A percentile compares a stretch with the other conserved stretches of the same genome.
Conservation (phyloP, 306 rosid species). For the Acacia melanoxylon region DNA sequence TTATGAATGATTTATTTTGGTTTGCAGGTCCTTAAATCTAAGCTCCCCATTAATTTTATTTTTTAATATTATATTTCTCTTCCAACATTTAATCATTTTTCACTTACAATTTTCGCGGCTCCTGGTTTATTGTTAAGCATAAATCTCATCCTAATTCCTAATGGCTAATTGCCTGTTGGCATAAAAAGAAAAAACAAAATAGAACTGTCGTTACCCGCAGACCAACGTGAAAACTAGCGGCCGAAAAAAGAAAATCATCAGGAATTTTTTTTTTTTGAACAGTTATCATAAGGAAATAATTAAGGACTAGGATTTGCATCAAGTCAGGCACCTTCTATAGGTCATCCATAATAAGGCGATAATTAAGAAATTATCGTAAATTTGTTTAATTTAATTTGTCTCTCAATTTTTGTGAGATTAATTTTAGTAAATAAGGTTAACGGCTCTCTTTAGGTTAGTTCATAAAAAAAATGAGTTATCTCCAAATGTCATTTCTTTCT, state of each 20-base stretch:
- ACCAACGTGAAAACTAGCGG: background rate
- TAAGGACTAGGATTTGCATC: background rate
- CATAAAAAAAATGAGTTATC: background rate
- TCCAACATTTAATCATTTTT: background rate
- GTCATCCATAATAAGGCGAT: background rate
- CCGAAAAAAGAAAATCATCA: background rate
- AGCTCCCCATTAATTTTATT: too few species aligned
- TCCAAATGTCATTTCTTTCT: background rate
- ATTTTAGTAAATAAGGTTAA: background rate
- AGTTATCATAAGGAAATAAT: background rate
- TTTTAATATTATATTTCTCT: too few species aligned
- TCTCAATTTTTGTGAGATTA: background rate
- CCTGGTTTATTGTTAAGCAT: background rate
- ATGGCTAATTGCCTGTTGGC: background rate
- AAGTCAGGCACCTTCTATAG: background rate
- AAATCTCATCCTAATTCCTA: background rate
- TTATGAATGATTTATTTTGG: too few species aligned
- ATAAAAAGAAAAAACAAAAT: too few species aligned
- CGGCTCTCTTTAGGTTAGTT: background rate
- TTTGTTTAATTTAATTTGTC: background rate
- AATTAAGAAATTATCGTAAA: background rate
- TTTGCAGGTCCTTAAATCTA: too few species aligned
- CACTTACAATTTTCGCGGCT: background rate
- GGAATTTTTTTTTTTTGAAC: background rate
- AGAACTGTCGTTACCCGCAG: background rate